Base-by-base conservation (phyloP, 2,329 filamentous ascomycete species). In the Chrysoporthe deuterocubensis region DNA sequence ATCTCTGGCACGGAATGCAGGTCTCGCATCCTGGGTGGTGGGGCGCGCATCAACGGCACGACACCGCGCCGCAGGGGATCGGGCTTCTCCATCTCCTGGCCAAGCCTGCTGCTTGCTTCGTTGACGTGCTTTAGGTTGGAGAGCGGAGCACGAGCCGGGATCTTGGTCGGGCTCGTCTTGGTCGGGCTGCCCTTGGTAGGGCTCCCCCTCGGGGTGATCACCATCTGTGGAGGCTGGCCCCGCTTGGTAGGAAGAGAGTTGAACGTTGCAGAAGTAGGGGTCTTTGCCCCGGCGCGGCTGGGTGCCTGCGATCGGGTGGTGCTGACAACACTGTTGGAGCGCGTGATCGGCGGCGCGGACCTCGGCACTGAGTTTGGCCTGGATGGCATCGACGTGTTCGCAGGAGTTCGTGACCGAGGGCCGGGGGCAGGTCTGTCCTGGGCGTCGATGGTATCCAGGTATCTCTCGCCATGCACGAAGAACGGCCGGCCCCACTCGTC, bases 401-500 rank as follows among this genome's bases (percentile, higher is more conserved):
- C 90, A 1, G 92, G 93, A 9, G 93, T 96, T 81, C 94, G 97
- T 26, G 92, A 88, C 71, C 89, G 83, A 2, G 89, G 83, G 16
- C 90, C 89, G 16, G 87, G 84, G 13, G 83, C 85, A 71, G 86
- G 85, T 72, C 82, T 87, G 37, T 89, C 86, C 18, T 85, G 84
- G 13, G 84, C 85, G 62, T 93, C 91, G n/a, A 98, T 81, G 68
- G 91, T 87, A 71, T 98, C 94, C 46, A 99, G 84, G 76, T 97
- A 99, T 71, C 93, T 87, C 75, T 97, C 92, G 42, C 96, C 96
- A 72, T 96, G 93, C 16, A 99, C 94, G 58, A 96, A 83, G 83
- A 99, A 99, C 3, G 94, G 93, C 13, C 94, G 89, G 3, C 94
- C 95, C 77, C 95, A 97, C 76, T 98, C 96, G 64, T 97, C 91